A percentile compares a stretch with the other conserved stretches of the same genome.
These are phyloP conservation scores for Dendrocalamus sinicus DNA, from an alignment of 176 grass and related monocot species.

Conservation along the genomic window DNA sequence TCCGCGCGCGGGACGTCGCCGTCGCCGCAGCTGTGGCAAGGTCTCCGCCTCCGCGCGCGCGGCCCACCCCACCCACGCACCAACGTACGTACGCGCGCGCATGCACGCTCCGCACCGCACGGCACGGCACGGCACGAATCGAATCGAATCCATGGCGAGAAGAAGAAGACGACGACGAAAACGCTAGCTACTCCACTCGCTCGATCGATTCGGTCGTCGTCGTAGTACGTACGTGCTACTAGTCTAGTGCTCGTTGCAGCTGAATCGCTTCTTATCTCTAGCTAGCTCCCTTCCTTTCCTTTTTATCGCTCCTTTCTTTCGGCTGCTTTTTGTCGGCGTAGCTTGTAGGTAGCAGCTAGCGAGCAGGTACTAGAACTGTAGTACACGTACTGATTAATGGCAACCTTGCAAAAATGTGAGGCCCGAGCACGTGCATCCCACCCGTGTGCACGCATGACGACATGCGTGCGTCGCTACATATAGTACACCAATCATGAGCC, in stretches of 20 bases:
- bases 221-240: background rate
- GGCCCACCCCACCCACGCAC: too few species aligned
- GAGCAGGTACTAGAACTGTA: background rate
- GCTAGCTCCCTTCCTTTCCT: background rate
- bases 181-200: background rate
- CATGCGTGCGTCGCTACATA: background rate
- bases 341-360: background rate
- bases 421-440: background rate
- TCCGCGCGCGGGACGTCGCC: background rate
- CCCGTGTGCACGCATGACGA: slow-evolving; percentile 33
- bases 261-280: background rate
- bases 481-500: background rate
- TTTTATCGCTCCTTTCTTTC: background rate
- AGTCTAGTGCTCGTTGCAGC: background rate
- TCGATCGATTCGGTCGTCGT: background rate
- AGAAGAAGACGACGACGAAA: background rate
- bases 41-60: background rate
- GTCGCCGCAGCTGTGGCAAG: slow-evolving; percentile 34
- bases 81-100: background rate
- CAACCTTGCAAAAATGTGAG: background rate
- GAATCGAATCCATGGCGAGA: background rate
- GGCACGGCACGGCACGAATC: background rate
- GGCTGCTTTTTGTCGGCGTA: background rate
- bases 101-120: background rate
- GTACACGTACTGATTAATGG: background rate